Evolutionary conservation across 208 protist genomes (phyloP).

Genomic region (Trypanosoma vivax): DNA sequence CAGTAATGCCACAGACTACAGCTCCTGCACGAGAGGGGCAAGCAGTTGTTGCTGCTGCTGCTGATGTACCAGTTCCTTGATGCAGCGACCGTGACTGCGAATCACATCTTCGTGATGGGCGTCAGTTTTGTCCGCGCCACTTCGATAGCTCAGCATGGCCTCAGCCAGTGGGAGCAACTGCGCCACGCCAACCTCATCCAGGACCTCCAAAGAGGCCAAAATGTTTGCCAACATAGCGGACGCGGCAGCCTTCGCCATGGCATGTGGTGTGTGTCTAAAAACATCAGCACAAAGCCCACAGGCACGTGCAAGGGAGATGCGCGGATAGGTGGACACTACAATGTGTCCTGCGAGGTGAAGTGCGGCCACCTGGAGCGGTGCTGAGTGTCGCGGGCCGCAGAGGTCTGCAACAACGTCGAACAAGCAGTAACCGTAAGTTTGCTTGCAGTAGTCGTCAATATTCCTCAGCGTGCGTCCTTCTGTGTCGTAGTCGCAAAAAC

Average conservation of each 20-base stretch:
- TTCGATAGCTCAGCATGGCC: conserved; percentile 10
- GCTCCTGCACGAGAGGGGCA: conserved; percentile 1
- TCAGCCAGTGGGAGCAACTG: conserved; percentile 7
- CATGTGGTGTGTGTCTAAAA: conserved; percentile 49
- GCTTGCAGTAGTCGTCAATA: conserved; percentile 39
- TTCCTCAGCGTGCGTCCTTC: conserved; percentile 62
- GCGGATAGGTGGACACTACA: conserved; percentile 33
- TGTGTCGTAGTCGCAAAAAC: conserved; percentile 67
- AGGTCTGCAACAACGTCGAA: conserved; percentile 35
- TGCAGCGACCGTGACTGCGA: conserved; percentile 40
- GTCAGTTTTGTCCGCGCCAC: not conserved
- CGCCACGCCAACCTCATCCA: conserved; percentile 11
- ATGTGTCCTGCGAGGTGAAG: conserved; percentile 59
- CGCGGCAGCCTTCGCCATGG: conserved; percentile 78
- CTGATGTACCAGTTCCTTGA: conserved; percentile 16
- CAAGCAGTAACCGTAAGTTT: conserved; percentile 12
- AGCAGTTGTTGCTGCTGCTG: not conserved
- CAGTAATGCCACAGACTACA: not conserved
- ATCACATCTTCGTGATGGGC: conserved; percentile 50
- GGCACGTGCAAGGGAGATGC: conserved; percentile 34
- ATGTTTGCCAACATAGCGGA: conserved; percentile 42
- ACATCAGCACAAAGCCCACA: conserved; percentile 61
- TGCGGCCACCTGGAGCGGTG: conserved; percentile 58
- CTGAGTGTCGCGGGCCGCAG: conserved; percentile 24
- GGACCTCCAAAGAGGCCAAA: not conserved